A percentile compares a stretch with the other conserved stretches of the same genome.
Evolutionary conservation across 2,329 filamentous ascomycete species (phyloP).

Genomic region (Xylariaceae sp.): DNA sequence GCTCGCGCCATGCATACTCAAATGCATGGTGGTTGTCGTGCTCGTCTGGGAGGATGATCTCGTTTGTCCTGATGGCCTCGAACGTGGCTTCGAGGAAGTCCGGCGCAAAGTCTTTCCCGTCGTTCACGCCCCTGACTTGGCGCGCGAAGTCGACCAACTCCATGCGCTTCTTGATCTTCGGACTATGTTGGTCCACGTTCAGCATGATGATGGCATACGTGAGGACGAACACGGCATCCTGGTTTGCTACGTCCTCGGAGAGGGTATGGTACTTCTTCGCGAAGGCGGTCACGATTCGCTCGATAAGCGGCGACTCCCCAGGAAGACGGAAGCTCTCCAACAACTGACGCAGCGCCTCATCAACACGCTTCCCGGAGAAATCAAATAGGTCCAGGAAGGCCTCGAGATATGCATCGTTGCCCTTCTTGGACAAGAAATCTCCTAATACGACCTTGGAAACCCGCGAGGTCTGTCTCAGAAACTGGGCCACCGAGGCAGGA

Average conservation of each 20-base stretch:
- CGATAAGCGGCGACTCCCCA: constrained; percentile 87
- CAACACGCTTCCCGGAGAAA: constrained; percentile 78
- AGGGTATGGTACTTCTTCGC: constrained; percentile 75
- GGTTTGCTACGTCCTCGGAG: constrained; percentile 71
- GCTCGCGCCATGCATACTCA: constrained; percentile 95
- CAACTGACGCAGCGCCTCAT: constrained; percentile 83
- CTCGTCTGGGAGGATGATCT: constrained; percentile 95
- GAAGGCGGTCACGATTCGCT: constrained; percentile 84
- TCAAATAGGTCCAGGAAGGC: constrained; percentile 86
- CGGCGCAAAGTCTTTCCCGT: constrained; percentile 72
- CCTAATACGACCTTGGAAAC: constrained; percentile 88
- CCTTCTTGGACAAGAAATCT: constrained; percentile 87
- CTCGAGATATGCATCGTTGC: constrained; percentile 77
- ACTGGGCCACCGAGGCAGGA: constrained; percentile 73
- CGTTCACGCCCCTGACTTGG: constrained; percentile 88
- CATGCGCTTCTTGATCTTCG: constrained; percentile 88
- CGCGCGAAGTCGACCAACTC: constrained; percentile 72
- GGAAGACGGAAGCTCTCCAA: constrained; percentile 89
- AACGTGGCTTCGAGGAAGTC: constrained; percentile 84
- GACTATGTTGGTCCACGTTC: constrained; percentile 95
- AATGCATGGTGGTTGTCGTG: constrained; percentile 96
- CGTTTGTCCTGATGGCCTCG: constrained; percentile 83
- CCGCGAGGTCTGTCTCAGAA: constrained; percentile 79
- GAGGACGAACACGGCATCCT: constrained; percentile 83
- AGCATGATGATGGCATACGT: constrained; percentile 97